Conservation (phyloP, 176 grass and related monocot species). For the Puccinellia tenuiflora region DNA sequence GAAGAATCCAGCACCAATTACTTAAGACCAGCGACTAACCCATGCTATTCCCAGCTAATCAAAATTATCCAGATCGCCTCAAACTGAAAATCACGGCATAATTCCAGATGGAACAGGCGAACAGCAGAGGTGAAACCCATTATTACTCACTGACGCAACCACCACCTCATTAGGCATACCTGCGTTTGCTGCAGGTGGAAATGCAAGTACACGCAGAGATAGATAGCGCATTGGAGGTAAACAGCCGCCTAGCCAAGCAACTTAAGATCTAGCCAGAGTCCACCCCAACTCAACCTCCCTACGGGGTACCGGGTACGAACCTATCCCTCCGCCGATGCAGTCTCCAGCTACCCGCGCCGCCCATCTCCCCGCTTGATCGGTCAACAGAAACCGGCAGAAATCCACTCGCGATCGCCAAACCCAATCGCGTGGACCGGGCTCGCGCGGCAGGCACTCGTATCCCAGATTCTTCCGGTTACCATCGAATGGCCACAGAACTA, state of each 20-base stretch:
- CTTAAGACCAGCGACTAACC: background rate
- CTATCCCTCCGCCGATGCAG: background rate
- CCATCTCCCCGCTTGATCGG: background rate
- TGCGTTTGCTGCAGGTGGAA: background rate
- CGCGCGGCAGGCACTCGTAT: background rate
- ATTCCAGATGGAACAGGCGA: background rate
- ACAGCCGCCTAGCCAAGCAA: background rate
- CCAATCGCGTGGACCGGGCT: conserved; percentile 21
- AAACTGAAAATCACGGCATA: background rate
- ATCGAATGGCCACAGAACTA: background rate
- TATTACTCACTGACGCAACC: background rate
- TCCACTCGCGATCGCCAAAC: background rate
- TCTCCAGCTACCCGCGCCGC: background rate
- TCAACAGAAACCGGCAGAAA: background rate
- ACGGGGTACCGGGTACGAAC: background rate
- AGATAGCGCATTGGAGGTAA: background rate
- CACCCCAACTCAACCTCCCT: background rate
- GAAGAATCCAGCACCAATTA: background rate
- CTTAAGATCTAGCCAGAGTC: conserved; percentile 12
- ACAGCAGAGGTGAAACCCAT: background rate
- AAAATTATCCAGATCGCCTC: background rate
- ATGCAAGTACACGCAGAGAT: background rate
- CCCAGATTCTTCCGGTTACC: conserved; percentile 17
- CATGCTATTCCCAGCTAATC: background rate
- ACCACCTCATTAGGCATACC: background rate